Evolutionary conservation across 768 basidiomycete species (phyloP), one percentile per base, ranked within the genome.

Genomic region (Infundibulicybe gibba): DNA sequence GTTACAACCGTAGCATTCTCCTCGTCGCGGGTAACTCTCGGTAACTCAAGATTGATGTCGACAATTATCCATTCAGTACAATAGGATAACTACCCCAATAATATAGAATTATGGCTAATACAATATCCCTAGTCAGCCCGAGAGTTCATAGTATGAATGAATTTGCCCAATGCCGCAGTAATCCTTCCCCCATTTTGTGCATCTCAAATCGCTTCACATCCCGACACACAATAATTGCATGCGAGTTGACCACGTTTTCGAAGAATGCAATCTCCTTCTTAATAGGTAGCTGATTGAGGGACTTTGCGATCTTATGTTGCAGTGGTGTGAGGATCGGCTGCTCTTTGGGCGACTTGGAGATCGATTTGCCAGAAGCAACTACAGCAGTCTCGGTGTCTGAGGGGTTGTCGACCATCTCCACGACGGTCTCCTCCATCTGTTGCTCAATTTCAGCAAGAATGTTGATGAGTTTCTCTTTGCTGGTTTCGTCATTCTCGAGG

Each of bases 241-340:
- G 90, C 20, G 87, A 67, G 55, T 90, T 90, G 33, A 64, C 58
- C 17, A 82, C 71, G 1, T 66, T 65, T 15, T 71, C 64, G 53
- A 91, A 82, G 58, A 79, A 89, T 15, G 77, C 85, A 15, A 77
- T 61, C 53, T 87, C 77, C 64, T 91, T 92, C 68, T 80, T 74
- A 40, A 92, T 58, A 0, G 87, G 86, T 10, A 92, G 74, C 37
- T 67, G 69, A 61, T 91, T 91, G 33, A 93, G 68, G 61, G 70
- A 75, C 5, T 63, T 64, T 5, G 77, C 77, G 31, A 86, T 81
- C 48, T 66, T 69, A 13, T 63, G 71, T 57, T 93, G 90, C 10
- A 72, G 57, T 2, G 77, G 68, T 14, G 76, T 77, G 19, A 90
- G 66, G 21, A 76, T 62, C 17, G 75, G 76, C 47, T 75, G 73